Percentiles rank a stretch among this genome's conserved stretches.
Evolutionary conservation across 805 yeast species (phyloP).

Genomic region (Metschnikowia anglica): DNA sequence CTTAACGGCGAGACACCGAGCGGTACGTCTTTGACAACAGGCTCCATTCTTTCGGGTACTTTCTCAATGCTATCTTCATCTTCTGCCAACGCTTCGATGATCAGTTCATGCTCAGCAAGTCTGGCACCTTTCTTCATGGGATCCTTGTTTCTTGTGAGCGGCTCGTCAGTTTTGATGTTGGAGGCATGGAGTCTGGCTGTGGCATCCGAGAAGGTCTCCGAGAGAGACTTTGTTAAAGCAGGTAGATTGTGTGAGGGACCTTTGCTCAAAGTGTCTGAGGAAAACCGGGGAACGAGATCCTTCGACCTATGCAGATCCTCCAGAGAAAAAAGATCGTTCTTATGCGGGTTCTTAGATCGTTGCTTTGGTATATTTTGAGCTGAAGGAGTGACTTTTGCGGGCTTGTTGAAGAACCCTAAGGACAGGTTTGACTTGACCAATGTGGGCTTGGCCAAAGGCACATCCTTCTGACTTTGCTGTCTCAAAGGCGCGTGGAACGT

Average conservation of each 20-base stretch:
- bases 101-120: constrained; percentile 4
- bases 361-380: neutral
- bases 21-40: constrained; percentile 6
- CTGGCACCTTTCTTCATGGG: constrained; percentile 27
- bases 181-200: constrained; percentile 25
- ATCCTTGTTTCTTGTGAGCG: constrained; percentile 19
- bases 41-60: constrained; percentile 39
- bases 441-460: constrained; percentile 20
- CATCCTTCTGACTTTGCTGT: neutral
- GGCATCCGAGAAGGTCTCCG: constrained; percentile 6
- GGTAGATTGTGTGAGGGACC: constrained; percentile 5
- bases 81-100: constrained; percentile 24
- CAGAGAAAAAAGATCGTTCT: constrained; percentile 19
- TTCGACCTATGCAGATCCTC: constrained; percentile 22
- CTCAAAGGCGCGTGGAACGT: constrained; percentile 4
- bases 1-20: constrained; percentile 31
- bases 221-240: neutral
- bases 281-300: constrained; percentile 23
- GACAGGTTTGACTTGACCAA: constrained; percentile 38
- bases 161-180: constrained; percentile 10
- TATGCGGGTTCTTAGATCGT: constrained; percentile 15
- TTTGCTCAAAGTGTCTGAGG: constrained; percentile 30
- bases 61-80: constrained; percentile 49
- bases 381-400: constrained; percentile 1
- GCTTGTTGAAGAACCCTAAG: constrained; percentile 29